Base-by-base conservation (phyloP, 306 rosid species). In the Glycyrrhiza uralensis region DNA sequence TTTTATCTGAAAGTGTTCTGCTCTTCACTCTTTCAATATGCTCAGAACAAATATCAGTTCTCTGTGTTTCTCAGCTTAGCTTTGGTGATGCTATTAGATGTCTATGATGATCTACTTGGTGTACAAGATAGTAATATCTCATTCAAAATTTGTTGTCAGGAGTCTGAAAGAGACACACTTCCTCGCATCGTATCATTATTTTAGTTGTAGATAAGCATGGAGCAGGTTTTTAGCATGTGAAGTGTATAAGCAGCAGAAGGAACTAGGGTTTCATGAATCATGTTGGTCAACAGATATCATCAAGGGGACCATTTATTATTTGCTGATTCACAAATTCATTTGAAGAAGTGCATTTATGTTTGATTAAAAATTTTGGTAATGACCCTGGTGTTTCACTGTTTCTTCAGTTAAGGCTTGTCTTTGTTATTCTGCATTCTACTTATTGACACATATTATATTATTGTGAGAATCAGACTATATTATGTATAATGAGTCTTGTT, bases 331-430 rank as follows among this genome's bases (percentile, higher is more conserved):
- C 19, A 52, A 6, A 47, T 42, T 46, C 13, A 23, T 29, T n/a
- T 6, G 14, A 41, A 50, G 22, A 60, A 60, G 51, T 47, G 36
- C 24, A 33, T 64, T 55, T 59, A 56, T 13, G 32, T 28, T 62
- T 55, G 69, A 45, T 78, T 52, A 39, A 54, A 74, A 10, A 12
- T 30, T 26, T 18, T 59, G 80, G 70, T 62, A 35, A 28, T 55
- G 74, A 55, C 45, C 29, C 41, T 30, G 14, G 45, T 52, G 30
- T 64, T 69, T 77, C 41, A 17, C 17, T 28, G 63, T 75, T 51
- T 62, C 55, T 38, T 55, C 56, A 24, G 49, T 56, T 46, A 71
- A 28, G 77, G 29, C 47, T 45, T 55, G 28, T 71, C 71, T 23
- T 28, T 72, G 39, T 63, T 71, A 66, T 26, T 44, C 33, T 55